Evolutionary conservation across 2,329 filamentous ascomycete genomes (phyloP).

Genomic region (Colletotrichum viniferum): DNA sequence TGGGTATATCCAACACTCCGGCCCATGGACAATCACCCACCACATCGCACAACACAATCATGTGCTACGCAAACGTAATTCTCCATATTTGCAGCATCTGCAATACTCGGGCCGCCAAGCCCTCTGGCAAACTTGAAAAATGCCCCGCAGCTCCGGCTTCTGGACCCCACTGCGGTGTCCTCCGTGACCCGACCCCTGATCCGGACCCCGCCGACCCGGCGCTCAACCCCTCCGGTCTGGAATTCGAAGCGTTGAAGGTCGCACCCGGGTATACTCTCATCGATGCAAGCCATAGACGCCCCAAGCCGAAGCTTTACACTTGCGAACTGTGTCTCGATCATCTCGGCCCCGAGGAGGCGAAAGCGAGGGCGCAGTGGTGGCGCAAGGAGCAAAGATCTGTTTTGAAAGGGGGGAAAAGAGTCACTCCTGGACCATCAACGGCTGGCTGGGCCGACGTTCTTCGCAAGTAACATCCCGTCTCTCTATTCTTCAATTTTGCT

Average conservation of each 20-base stretch:
- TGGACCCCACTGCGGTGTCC: not conserved
- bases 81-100: not conserved
- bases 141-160: not conserved
- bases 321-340: constrained; percentile 12
- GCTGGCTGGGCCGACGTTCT: not conserved
- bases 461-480: not conserved
- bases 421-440: not conserved
- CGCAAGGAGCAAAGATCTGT: not conserved
- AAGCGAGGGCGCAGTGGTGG: not conserved
- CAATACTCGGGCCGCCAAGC: not conserved
- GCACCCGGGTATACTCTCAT: not conserved
- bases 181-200: not conserved
- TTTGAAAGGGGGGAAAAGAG: not conserved
- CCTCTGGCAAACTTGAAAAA: not conserved
- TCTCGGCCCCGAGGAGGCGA: not conserved
- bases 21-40: not conserved
- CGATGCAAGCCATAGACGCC: not conserved
- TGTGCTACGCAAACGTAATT: not conserved
- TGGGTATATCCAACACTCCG: not conserved
- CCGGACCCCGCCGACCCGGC: not conserved
- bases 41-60: not conserved
- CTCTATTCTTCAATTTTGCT: not conserved
- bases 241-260: not conserved
- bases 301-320: not conserved
- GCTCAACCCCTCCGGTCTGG: not conserved